Conservation (phyloP, 257 asterid species). For the Fraxinus excelsior region DNA sequence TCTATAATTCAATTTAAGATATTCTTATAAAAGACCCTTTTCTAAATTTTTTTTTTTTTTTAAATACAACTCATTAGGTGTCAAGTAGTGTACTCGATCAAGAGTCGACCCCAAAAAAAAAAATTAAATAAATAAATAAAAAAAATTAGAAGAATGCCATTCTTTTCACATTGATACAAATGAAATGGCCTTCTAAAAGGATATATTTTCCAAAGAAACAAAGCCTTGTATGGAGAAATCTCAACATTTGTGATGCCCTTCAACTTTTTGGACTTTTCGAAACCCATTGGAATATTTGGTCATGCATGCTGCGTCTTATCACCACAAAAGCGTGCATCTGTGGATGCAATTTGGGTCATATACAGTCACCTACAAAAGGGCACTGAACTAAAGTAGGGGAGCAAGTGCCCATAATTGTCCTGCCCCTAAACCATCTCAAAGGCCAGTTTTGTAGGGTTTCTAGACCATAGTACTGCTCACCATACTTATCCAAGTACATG, state of each 20-base stretch:
- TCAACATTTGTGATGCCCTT: conserved; percentile 32
- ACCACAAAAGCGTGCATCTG: conserved; percentile 14
- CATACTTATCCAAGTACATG: conserved; percentile 4
- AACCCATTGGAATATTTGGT: conserved; percentile 33
- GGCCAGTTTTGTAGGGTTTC: conserved; percentile 38
- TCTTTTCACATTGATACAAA: too few relatives aligned
- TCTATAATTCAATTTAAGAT: not conserved
- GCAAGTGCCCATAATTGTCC: conserved; percentile 26
- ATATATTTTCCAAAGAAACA: too few relatives aligned
- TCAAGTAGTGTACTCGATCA: not conserved
- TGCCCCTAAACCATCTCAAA: conserved; percentile 42
- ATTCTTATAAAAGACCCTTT: not conserved
- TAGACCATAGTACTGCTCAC: not conserved
- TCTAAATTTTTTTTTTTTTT: too few relatives aligned
- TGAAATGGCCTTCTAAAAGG: not conserved
- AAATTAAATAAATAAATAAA: too few relatives aligned
- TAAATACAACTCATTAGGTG: too few relatives aligned
- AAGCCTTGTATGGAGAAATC: conserved; percentile 25
- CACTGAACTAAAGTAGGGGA: not conserved
- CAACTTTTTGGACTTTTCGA: conserved; percentile 27
- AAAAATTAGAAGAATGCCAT: too few relatives aligned
- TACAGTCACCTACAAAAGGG: conserved; percentile 3
- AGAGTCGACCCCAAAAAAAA: too few relatives aligned
- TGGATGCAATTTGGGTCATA: conserved; percentile 2
- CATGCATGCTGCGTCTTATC: conserved; percentile 20